Evolutionary conservation across 2,329 filamentous ascomycete species (phyloP), one percentile per base, ranked within the genome.

Genomic region (Bipolaris gigantea): DNA sequence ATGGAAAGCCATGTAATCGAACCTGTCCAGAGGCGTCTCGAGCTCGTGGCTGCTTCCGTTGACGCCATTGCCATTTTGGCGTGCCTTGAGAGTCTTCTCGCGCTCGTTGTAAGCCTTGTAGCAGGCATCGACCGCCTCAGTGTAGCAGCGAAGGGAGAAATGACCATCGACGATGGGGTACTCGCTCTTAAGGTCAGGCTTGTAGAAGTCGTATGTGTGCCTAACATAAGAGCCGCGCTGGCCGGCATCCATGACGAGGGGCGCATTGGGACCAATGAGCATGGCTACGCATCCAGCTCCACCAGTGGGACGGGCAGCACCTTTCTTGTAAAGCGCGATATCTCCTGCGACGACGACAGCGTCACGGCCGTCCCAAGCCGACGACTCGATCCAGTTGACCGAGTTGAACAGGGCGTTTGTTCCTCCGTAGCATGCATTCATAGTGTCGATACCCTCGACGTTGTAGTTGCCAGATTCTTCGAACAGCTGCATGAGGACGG

Each of bases 1-100:
- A 66, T 82, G 80, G 76, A 82, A 82, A 67, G 75, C 76, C 78
- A 82, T 81, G 75, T 81, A 77, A 72, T 82, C 80, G 65, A 82
- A 82, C 36, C 79, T 77, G 68, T 82, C 80, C 15, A 82, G 69
- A 43, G 79, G 75, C 4, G 77, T 76, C 66, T 81, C 78, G 46
- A 62, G 71, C 64, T 63, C 66, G 48, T 71, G 58, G 39, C 65
- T 58, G 62, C 75, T 71, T 34, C 72, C 73, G 39, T 71, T 71
- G 50, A 63, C 61, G 15, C 65, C 67, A 46, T 69, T 67, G 56
- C 77, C 77, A 49, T 76, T 76, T 42, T 75, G 70, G 64, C 75
- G 73, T 50, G 71, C 65, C 72, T 79, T 78, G 38, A 81, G 66
- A 41, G 72, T 76, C 63, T 73, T 69, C 69, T 81, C 78, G 34